Conservation (phyloP, 1,139 yeast genomes). For the Yamadazyma kanchanaburiensis region DNA sequence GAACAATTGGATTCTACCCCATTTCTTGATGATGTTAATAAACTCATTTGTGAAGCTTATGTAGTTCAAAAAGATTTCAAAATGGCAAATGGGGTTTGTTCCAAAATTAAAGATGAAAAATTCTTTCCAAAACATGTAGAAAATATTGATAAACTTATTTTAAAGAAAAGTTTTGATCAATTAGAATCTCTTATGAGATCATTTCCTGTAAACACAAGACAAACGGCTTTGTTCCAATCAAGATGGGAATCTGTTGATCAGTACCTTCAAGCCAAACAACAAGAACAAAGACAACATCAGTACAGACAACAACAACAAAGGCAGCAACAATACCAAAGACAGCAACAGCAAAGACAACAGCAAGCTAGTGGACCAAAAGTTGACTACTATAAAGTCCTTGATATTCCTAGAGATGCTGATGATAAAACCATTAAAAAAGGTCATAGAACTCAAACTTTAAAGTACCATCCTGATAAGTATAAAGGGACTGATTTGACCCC, state of each 20-base stretch:
- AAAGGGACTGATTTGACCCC: constrained; percentile 60
- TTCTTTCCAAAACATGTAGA: constrained; percentile 47
- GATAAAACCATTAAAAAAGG: constrained; percentile 77
- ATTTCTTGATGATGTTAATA: constrained; percentile 32
- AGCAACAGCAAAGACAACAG: constrained; percentile 38
- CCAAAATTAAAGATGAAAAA: constrained; percentile 18
- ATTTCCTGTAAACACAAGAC: constrained; percentile 31
- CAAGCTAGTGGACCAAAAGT: constrained; percentile 43
- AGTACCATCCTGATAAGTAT: constrained; percentile 89
- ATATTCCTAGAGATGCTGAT: constrained; percentile 63
- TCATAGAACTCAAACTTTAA: constrained; percentile 71
- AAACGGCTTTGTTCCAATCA: constrained; percentile 37
- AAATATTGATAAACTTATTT: constrained; percentile 40
- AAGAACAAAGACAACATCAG: constrained; percentile 40
- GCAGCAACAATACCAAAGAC: constrained; percentile 40
- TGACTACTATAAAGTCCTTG: constrained; percentile 82
- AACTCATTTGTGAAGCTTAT: constrained; percentile 46
- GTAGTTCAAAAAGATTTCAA: constrained; percentile 29
- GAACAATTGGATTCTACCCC: constrained; percentile 10
- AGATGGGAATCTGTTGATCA: constrained; percentile 25
- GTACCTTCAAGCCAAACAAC: constrained; percentile 23
- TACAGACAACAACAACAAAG: constrained; percentile 52
- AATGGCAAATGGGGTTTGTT: constrained; percentile 33
- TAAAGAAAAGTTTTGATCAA: constrained; percentile 36
- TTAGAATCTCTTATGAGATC: constrained; percentile 36